These are phyloP conservation scores for Leishmania major DNA, from an alignment of 208 protist genomes.

Conservation along the genomic window DNA sequence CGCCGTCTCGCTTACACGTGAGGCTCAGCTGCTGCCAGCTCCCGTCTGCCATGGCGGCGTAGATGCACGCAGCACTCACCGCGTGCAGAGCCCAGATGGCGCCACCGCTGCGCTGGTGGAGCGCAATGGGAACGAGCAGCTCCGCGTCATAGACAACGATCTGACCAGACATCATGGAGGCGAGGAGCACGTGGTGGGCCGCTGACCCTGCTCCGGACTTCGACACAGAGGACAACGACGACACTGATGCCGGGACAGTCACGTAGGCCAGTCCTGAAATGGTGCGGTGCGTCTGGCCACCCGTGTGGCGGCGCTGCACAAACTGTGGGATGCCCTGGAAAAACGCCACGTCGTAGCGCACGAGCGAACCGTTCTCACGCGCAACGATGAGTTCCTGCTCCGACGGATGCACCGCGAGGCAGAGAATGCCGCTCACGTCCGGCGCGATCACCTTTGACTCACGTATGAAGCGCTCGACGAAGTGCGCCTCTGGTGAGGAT, in stretches of 20 bases:
- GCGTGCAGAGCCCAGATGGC: slow-evolving; percentile 77
- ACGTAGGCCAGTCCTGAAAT: slow-evolving; percentile 74
- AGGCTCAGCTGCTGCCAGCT: slow-evolving; percentile 55
- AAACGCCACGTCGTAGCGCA: slow-evolving; percentile 62
- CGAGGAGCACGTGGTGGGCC: slow-evolving; percentile 41
- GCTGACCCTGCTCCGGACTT: not conserved
- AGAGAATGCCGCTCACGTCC: slow-evolving; percentile 79
- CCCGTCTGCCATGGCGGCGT: slow-evolving; percentile 46
- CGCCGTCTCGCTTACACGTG: slow-evolving; percentile 20
- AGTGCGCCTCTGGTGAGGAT: slow-evolving; percentile 1
- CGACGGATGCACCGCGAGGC: slow-evolving; percentile 49
- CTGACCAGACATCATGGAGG: slow-evolving; percentile 81
- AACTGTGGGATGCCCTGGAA: slow-evolving; percentile 88
- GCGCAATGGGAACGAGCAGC: slow-evolving; percentile 69
- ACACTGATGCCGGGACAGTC: slow-evolving; percentile 10
- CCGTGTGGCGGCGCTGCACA: slow-evolving; percentile 70
- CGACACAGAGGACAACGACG: not conserved
- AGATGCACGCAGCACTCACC: slow-evolving; percentile 38
- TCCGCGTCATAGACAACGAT: slow-evolving; percentile 75
- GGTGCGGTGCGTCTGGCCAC: slow-evolving; percentile 67
- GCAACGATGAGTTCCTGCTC: slow-evolving; percentile 72
- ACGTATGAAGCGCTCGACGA: slow-evolving; percentile 42
- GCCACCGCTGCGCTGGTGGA: slow-evolving; percentile 83
- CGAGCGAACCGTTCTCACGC: slow-evolving; percentile 82
- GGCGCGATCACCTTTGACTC: slow-evolving; percentile 83